A percentile compares a stretch with the other conserved stretches of the same genome.
Conservation (phyloP, 768 basidiomycete species). For the Pulveroboletus sp. region DNA sequence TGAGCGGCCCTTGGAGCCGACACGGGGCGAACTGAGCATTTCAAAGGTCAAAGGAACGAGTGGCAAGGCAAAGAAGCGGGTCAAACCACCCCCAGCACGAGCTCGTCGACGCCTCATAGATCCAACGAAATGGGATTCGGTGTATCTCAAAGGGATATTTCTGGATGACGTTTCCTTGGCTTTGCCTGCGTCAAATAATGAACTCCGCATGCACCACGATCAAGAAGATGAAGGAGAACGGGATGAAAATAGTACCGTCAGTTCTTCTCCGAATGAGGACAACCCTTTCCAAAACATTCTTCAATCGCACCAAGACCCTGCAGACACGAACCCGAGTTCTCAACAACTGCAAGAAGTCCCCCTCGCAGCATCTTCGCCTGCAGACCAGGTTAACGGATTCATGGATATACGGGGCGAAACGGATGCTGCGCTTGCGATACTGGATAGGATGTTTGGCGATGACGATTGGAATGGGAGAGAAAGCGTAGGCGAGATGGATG, state of each 20-base stretch:
- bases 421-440: conserved; percentile 29
- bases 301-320: neutral
- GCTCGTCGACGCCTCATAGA: conserved; percentile 68
- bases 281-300: neutral
- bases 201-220: neutral
- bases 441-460: conserved; percentile 51
- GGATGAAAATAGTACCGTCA: neutral
- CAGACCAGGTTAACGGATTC: no score
- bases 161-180: conserved; percentile 39
- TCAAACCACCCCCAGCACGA: conserved; percentile 50
- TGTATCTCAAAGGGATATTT: conserved; percentile 66
- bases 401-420: conserved; percentile 14
- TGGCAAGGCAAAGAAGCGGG: conserved; percentile 40
- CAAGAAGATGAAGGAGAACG: neutral
- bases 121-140: conserved; percentile 65
- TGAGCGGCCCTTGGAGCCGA: conserved; percentile 46
- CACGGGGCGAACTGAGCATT: conserved; percentile 1
- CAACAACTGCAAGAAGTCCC: neutral
- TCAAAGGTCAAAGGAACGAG: conserved; percentile 12
- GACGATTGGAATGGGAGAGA: conserved; percentile 61
- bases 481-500: conserved; percentile 53
- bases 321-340: neutral
- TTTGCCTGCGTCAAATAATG: neutral
- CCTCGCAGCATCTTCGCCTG: neutral
- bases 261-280: neutral